Evolutionary conservation across 371 early-diverging fungal genomes (phyloP), one percentile per base, ranked within the genome.

Genomic region (Parasitella parasitica): DNA sequence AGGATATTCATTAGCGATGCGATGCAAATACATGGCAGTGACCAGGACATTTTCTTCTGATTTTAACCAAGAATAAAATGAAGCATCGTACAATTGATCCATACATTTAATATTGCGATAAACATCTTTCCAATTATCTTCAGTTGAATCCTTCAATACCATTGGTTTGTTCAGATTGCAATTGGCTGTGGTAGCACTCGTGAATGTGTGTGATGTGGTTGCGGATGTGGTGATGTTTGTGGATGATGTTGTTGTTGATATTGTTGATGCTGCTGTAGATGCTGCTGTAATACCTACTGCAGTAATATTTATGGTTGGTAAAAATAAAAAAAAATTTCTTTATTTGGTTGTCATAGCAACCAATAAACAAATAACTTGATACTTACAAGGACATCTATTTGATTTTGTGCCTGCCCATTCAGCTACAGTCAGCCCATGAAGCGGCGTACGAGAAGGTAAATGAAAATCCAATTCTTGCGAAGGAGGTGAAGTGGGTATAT

Each of bases 1-100:
- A 30, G 86, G 84, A 65, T 89, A 90, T 64, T 90, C 88, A 59
- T 87, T 87, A 20, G 89, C 88, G 41, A 90, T 86, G 56, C 90
- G 80, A 63, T 88, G 88, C 24, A 90, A 71, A 58, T 89, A 89
- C 58, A 81, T 78, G 9, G 89, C 81, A 5, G 86, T 88, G 9
- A 86, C 87, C 11, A 83, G 70, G 20, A 88, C 88, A 63, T 90
- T 90, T 52, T 86, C 89, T 71, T 90, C 90, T 46, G 79, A 82
- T 63, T 86, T 82, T 2, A 90, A 76, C 90, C 90, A 90, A 22
- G 82, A 76, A 72, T 86, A 84, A 72, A 90, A 90, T 6, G 88
- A 80, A 41, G 90, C 89, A 51, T 88, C 90, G 61, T 89, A 90
- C 9, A 85, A 75, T 60, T 81, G 78, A 70, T 90, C 90, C 90